phyloP scores from a whole-genome alignment of 2,329 filamentous ascomycete genomes.

The Colletotrichum eremochloae region DNA sequence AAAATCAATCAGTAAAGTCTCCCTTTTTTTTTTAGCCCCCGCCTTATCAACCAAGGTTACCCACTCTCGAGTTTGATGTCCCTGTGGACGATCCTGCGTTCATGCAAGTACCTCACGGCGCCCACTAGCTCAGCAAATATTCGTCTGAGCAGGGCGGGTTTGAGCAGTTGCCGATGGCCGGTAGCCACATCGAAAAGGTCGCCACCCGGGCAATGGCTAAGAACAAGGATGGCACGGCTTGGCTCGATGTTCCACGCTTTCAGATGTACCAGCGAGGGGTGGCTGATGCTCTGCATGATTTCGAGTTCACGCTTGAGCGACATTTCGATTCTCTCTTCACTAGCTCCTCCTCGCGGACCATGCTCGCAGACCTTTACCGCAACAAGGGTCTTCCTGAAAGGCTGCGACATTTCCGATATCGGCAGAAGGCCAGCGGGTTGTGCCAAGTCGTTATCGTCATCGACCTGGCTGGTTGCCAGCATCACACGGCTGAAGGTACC shows the following conservation, averaged over 20 bases:
- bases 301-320: conserved; percentile 95
- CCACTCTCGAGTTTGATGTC: conserved; percentile 97
- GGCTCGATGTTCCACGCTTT: conserved; percentile 92
- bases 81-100: conserved; percentile 88
- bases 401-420: conserved; percentile 56
- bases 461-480: conserved; percentile 84
- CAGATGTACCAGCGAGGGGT: conserved; percentile 91
- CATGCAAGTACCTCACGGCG: conserved; percentile 88
- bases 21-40: neutral
- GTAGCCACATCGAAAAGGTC: conserved; percentile 95
- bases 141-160: conserved; percentile 78
- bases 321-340: conserved; percentile 92
- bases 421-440: conserved; percentile 53
- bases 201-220: conserved; percentile 93
- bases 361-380: conserved; percentile 97
- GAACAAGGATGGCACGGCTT: conserved; percentile 83
- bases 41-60: conserved; percentile 49
- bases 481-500: conserved; percentile 97
- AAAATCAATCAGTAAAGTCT: conserved; percentile 39
- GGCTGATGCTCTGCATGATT: conserved; percentile 88
- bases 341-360: conserved; percentile 91
- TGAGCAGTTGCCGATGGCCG: conserved; percentile 75
- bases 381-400: conserved; percentile 82
- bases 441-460: conserved; percentile 58
- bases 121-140: conserved; percentile 92